Conservation (phyloP, 176 grass and related monocot genomes). For the Alloteropsis semialata region DNA sequence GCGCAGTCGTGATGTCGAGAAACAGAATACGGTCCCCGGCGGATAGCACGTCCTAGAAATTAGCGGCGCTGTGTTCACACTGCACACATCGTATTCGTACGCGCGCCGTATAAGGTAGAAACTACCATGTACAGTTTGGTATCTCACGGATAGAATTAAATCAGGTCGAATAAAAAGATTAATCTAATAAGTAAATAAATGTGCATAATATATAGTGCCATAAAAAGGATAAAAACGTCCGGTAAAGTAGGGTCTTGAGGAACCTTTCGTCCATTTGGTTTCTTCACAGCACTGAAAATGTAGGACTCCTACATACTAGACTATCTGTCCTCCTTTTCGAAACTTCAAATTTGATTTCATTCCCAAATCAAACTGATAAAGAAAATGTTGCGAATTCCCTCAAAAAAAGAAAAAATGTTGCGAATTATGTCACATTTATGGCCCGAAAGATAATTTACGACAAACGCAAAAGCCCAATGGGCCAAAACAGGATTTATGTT, state of each 20-base stretch:
- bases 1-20: background rate
- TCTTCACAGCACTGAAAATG: background rate
- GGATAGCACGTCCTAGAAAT: background rate
- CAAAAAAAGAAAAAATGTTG: background rate
- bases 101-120: background rate
- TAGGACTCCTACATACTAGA: background rate
- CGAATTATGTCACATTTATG: background rate
- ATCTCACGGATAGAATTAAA: background rate
- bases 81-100: background rate
- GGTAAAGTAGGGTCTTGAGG: background rate
- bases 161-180: background rate
- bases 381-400: background rate
- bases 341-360: background rate
- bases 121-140: background rate
- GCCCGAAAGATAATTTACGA: background rate
- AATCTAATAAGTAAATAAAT: background rate
- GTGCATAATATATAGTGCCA: background rate
- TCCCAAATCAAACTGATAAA: background rate
- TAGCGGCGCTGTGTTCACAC: background rate
- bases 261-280: background rate
- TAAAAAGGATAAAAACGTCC: background rate
- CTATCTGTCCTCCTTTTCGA: background rate
- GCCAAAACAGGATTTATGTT: background rate
- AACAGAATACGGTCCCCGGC: background rate
- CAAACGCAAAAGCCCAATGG: slow-evolving; percentile 1